A percentile compares a stretch with the other conserved stretches of the same genome.
These are phyloP conservation scores for Calocybe gangraenosa DNA, from an alignment of 768 basidiomycete genomes.

Conservation along the genomic window DNA sequence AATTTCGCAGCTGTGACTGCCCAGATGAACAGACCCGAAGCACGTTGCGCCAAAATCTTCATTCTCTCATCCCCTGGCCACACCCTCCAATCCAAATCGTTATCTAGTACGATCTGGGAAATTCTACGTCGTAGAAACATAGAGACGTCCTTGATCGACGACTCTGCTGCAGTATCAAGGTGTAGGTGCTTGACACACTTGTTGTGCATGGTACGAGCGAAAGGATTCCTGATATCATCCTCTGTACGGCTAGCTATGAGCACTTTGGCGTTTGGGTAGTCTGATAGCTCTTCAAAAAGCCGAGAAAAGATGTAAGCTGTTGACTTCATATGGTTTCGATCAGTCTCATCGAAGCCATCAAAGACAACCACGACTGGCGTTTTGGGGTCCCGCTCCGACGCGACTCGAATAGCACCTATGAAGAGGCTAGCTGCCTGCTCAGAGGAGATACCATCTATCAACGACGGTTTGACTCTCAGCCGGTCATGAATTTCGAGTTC, in stretches of 20 bases:
- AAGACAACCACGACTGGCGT: slow-evolving; percentile 15
- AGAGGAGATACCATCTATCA: slow-evolving; percentile 6
- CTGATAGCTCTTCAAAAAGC: slow-evolving; percentile 3
- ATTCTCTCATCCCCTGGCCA: slow-evolving; percentile 15
- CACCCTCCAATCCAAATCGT: no score
- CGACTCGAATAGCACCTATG: slow-evolving; percentile 8
- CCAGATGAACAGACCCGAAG: no score
- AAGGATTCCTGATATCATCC: slow-evolving; percentile 10
- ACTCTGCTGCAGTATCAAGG: slow-evolving; percentile 2
- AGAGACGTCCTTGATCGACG: slow-evolving; percentile 9
- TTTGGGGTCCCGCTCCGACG: slow-evolving; percentile 1
- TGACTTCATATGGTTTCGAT: slow-evolving; percentile 1
- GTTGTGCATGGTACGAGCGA: background rate
- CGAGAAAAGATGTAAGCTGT: slow-evolving; percentile 11
- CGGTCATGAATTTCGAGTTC: slow-evolving; percentile 8
- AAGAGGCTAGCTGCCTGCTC: slow-evolving; percentile 14
- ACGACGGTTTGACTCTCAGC: slow-evolving; percentile 9
- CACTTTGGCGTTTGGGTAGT: slow-evolving; percentile 10
- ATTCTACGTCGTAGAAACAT: slow-evolving; percentile 5
- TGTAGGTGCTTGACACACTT: slow-evolving; percentile 11
- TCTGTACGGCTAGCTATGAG: slow-evolving; percentile 14
- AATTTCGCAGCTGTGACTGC: no score
- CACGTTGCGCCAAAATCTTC: background rate
- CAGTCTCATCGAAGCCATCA: no score
- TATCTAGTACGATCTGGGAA: slow-evolving; percentile 1